Percentiles rank a stretch among this genome's conserved stretches.
Evolutionary conservation across 768 basidiomycete genomes (phyloP).

Genomic region (Russula compacta): DNA sequence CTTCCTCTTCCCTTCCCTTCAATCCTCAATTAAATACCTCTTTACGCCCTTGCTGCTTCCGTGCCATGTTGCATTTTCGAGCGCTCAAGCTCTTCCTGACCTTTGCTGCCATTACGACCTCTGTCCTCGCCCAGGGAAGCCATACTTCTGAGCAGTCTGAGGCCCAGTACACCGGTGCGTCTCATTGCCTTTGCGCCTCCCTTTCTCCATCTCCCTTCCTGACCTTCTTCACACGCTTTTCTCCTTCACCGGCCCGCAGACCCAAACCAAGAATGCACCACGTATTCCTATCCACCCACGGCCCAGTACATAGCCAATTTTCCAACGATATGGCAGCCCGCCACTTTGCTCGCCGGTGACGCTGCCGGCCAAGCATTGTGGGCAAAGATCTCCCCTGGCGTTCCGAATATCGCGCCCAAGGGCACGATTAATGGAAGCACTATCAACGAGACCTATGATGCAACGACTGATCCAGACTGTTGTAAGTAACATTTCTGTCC

Average conservation of each 20-base stretch:
- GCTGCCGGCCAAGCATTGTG: conserved; percentile 29
- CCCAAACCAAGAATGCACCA: conserved; percentile 11
- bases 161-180: conserved; percentile 11
- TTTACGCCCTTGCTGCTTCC: not conserved
- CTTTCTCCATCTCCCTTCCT: not conserved
- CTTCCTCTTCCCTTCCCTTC: not conserved
- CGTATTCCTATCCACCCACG: conserved; percentile 13
- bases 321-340: conserved; percentile 10
- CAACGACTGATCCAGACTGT: conserved; percentile 17
- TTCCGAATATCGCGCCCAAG: conserved; percentile 44
- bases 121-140: conserved; percentile 4
- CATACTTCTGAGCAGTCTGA: conserved; percentile 15
- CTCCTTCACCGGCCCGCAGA: not conserved
- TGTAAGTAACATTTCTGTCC: conserved; percentile 6
- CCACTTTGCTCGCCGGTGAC: conserved; percentile 12
- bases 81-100: not conserved
- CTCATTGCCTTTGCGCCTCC: not conserved
- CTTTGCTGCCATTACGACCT: not conserved
- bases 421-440: not conserved
- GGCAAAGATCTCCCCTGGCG: conserved; percentile 31
- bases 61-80: not conserved
- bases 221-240: not conserved
- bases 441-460: conserved; percentile 1
- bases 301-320: not conserved
- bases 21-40: not conserved